A percentile compares a stretch with the other conserved stretches of the same genome.
phyloP scores from a whole-genome alignment of 257 asterid species.

The Linderniella brevidens region DNA sequence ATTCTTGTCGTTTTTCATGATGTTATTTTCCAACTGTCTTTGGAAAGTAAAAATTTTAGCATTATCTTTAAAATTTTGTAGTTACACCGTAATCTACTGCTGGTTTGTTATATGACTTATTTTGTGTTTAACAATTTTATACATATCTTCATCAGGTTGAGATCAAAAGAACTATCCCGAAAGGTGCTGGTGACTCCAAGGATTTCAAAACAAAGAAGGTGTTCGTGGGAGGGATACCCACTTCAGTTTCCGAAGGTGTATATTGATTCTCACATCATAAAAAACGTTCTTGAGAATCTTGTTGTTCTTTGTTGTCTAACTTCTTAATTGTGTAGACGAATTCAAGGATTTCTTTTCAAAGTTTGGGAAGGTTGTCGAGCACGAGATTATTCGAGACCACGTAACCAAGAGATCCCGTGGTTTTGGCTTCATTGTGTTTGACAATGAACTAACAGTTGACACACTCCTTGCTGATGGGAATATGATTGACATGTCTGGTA shows the following conservation, averaged over 20 bases:
- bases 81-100: neutral
- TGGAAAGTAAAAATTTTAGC: too few relatives aligned
- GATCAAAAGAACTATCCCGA: conserved; percentile 85
- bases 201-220: conserved; percentile 80
- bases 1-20: neutral
- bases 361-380: conserved; percentile 71
- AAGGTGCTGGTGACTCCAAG: conserved; percentile 77
- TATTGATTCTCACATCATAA: neutral
- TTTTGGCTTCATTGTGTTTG: conserved; percentile 85
- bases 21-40: too few relatives aligned
- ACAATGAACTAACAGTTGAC: conserved; percentile 74
- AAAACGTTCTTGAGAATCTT: neutral
- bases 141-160: conserved; percentile 46
- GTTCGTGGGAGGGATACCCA: conserved; percentile 89
- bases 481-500: conserved; percentile 86
- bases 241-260: conserved; percentile 64
- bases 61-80: neutral
- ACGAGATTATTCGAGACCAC: conserved; percentile 83
- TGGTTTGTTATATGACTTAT: neutral
- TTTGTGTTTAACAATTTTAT: neutral
- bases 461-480: conserved; percentile 59
- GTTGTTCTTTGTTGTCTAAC: neutral
- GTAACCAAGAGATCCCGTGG: conserved; percentile 86
- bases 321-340: conserved; percentile 32
- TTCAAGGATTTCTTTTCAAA: conserved; percentile 70